Evolutionary conservation across 169 alveolate genomes (phyloP).

Genomic region (Eimeria falciformis): DNA sequence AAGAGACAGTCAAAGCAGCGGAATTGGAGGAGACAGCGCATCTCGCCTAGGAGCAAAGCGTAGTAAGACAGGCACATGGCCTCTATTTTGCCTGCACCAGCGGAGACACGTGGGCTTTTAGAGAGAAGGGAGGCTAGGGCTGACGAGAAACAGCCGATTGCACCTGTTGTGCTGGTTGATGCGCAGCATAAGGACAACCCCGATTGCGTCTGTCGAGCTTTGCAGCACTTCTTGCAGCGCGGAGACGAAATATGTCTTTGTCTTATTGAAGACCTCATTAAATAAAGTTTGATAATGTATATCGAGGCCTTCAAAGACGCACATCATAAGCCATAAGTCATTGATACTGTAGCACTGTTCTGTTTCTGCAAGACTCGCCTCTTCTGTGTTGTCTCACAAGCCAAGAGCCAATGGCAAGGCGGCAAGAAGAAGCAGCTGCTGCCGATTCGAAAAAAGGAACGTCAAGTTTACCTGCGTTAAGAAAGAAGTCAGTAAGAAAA

Average conservation of each 20-base stretch:
- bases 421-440: no score
- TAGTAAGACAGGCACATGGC: no score
- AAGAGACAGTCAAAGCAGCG: no score
- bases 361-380: neutral
- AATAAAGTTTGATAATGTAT: conserved; percentile 9
- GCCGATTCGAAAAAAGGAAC: no score
- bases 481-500: conserved; percentile 76
- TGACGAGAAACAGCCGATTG: no score
- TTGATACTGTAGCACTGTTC: neutral
- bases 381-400: neutral
- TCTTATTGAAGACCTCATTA: conserved; percentile 38
- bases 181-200: conserved; percentile 76
- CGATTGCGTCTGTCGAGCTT: conserved; percentile 68
- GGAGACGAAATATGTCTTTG: conserved; percentile 28
- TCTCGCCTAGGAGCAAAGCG: no score
- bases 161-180: conserved; percentile 61
- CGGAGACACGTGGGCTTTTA: no score
- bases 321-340: neutral
- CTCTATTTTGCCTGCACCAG: neutral
- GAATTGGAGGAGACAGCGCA: no score
- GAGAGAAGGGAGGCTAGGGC: no score
- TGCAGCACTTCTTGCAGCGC: neutral
- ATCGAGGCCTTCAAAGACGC: neutral
- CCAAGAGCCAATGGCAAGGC: neutral
- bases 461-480: conserved; percentile 46